Conservation (phyloP, 129 eudicot species). For the Smallanthus sonchifolius region DNA sequence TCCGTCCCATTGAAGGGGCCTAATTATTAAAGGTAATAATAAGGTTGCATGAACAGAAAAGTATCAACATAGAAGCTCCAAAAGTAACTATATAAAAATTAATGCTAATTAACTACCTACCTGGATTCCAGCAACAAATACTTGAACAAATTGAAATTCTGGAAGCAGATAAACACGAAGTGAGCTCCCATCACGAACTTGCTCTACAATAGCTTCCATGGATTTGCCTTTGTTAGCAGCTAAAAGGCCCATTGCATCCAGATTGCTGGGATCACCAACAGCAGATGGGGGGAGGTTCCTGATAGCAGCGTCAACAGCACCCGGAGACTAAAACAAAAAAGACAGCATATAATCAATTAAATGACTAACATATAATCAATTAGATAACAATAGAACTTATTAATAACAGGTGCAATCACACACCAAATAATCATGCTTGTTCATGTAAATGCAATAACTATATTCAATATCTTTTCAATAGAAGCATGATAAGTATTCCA, state of each 20-base stretch:
- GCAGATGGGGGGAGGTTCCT: conserved; percentile 96
- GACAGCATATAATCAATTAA: not conserved
- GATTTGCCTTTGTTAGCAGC: conserved; percentile 72
- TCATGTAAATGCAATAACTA: not conserved
- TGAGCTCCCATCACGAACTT: conserved; percentile 96
- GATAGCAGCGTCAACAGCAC: conserved; percentile 82
- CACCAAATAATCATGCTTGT: not conserved
- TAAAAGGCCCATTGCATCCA: conserved; percentile 68
- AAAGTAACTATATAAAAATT: not conserved
- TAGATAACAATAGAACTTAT: not conserved
- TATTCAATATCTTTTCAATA: not conserved
- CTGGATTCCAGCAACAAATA: conserved; percentile 93
- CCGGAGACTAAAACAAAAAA: conserved; percentile 53
- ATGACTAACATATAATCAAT: not conserved
- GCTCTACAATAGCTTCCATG: conserved; percentile 89
- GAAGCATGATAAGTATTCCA: not conserved
- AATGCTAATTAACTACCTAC: conserved; percentile 28
- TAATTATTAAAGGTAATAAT: conserved; percentile 16
- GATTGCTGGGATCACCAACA: conserved; percentile 73
- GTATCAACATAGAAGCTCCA: not conserved
- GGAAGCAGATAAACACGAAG: conserved; percentile 95
- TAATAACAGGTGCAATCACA: not conserved
- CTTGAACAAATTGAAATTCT: conserved; percentile 87
- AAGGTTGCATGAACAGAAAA: not conserved
- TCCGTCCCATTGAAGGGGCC: conserved; percentile 95